A percentile compares a stretch with the other conserved stretches of the same genome.
These are phyloP conservation scores for Rhizophagus clarus DNA, from an alignment of 192 early-diverging fungal genomes.

Conservation along the genomic window DNA sequence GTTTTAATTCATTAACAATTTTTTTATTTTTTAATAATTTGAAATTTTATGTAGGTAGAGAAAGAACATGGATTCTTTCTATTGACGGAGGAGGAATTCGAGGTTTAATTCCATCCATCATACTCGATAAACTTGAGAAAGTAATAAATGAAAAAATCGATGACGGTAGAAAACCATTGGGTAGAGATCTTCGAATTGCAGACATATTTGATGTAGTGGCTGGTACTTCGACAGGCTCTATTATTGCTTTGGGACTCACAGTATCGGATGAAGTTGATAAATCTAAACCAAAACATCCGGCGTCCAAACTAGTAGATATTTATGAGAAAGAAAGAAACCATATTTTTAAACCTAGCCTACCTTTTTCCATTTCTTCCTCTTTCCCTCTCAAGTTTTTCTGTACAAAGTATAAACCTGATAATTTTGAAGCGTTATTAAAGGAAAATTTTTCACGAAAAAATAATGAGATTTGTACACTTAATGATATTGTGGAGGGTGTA, in stretches of 20 bases:
- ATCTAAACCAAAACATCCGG: neutral
- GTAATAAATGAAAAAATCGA: neutral
- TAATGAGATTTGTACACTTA: too few species aligned
- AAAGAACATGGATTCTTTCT: neutral
- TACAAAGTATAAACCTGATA: neutral
- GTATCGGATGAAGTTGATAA: neutral
- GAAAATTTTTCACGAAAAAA: neutral
- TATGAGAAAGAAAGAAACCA: neutral
- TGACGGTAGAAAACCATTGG: too few species aligned
- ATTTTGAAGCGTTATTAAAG: neutral
- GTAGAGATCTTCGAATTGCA: neutral
- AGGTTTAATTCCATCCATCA: conserved; percentile 13
- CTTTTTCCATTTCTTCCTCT: too few species aligned
- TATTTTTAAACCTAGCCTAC: too few species aligned
- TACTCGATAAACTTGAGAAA: neutral
- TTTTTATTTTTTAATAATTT: too few species aligned
- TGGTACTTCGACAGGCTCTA: conserved; percentile 19
- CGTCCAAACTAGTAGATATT: neutral
- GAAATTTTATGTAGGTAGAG: too few species aligned
- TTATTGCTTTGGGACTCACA: conserved; percentile 17
- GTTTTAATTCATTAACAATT: too few species aligned
- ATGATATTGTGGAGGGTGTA: neutral
- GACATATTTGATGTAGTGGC: conserved; percentile 10
- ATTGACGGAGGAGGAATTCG: conserved; percentile 22
- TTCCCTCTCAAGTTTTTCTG: neutral